phyloP scores from a whole-genome alignment of 108 stramenopile genomes.

The Cylindrotheca fusiformis region DNA sequence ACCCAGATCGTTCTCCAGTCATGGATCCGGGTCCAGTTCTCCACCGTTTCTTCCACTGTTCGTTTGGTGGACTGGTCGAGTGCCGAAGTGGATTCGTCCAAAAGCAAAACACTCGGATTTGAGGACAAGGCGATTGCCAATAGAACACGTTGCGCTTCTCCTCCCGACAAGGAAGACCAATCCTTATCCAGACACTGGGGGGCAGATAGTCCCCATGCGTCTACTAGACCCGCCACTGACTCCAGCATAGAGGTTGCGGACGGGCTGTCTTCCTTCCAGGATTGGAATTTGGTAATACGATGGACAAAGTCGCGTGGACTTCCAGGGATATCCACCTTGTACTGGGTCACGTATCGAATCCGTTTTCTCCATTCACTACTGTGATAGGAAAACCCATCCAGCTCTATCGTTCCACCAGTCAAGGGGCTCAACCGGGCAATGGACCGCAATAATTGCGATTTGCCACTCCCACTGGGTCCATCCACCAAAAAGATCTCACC shows the following conservation, averaged over 20 bases:
- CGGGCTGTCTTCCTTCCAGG: not conserved
- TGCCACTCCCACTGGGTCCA: slow-evolving; percentile 63
- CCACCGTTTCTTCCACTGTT: slow-evolving; percentile 47
- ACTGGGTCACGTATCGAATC: slow-evolving; percentile 77
- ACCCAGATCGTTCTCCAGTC: not conserved
- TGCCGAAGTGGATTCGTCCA: slow-evolving; percentile 70
- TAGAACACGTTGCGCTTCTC: slow-evolving; percentile 78
- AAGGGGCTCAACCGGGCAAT: slow-evolving; percentile 60
- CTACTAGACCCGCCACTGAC: not conserved
- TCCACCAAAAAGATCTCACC: slow-evolving; percentile 25
- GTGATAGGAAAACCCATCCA: not conserved
- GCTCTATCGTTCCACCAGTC: slow-evolving; percentile 24
- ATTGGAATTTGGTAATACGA: slow-evolving; percentile 14
- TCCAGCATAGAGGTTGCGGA: not conserved
- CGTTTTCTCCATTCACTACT: slow-evolving; percentile 38
- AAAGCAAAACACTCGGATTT: slow-evolving; percentile 47
- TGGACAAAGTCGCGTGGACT: slow-evolving; percentile 47
- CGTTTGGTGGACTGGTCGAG: slow-evolving; percentile 45
- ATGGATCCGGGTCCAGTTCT: not conserved
- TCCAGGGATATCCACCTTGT: slow-evolving; percentile 41
- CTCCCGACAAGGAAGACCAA: slow-evolving; percentile 80
- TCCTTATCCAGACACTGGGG: slow-evolving; percentile 35
- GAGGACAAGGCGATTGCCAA: slow-evolving; percentile 75
- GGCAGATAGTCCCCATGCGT: slow-evolving; percentile 24
- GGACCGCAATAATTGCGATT: slow-evolving; percentile 69